Evolutionary conservation across 768 basidiomycete genomes (phyloP), one percentile per base, ranked within the genome.

Genomic region (Cubamyces lactineus): DNA sequence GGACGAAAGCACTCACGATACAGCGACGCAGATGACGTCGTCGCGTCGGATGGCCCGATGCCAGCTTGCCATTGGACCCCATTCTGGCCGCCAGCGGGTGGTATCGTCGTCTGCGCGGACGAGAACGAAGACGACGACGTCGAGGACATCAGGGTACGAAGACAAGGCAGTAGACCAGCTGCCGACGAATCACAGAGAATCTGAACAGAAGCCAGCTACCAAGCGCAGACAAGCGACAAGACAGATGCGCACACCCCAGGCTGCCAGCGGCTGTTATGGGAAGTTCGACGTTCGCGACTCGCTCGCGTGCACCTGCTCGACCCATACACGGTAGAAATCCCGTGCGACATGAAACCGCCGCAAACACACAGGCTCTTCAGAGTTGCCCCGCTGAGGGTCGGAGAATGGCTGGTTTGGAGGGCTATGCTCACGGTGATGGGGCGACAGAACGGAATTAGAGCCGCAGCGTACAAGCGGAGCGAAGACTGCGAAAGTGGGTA

Each of bases 21-120:
- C 15, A 69, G 55, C 30, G 62, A 59, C 7, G 68, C 62, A 2
- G 66, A 66, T 53, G 67, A 66, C 53, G 62, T 61, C 53, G 63
- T 28, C 34, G 34, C 34, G 34, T 34, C 34, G 23, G 50, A 34
- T 17, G 54, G 62, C 34, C 51, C 57, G n/a, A 54, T 28, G 41
- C 41, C 53, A 12, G 50, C 42, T 42, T 26, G 28, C 13, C 41
- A 51, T 21, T 51, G 30, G 38, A 53, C 43, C 51, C 42, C 45
- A 26, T 50, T 53, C 21, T 54, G 53, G 53, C 51, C 51, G 28
- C 53, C 62, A 19, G 57, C 23, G 28, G 49, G 5, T 13, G 41
- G 42, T 15, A 54, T 12, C 39, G 48, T 34, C 51, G 39, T 24
- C 48, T 57, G 50, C 11, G 41, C 26, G 40, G 57, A 42, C 11